A percentile compares a stretch with the other conserved stretches of the same genome.
phyloP scores from a whole-genome alignment of 2,329 filamentous ascomycete species.

The Stenocarpella maydis region DNA sequence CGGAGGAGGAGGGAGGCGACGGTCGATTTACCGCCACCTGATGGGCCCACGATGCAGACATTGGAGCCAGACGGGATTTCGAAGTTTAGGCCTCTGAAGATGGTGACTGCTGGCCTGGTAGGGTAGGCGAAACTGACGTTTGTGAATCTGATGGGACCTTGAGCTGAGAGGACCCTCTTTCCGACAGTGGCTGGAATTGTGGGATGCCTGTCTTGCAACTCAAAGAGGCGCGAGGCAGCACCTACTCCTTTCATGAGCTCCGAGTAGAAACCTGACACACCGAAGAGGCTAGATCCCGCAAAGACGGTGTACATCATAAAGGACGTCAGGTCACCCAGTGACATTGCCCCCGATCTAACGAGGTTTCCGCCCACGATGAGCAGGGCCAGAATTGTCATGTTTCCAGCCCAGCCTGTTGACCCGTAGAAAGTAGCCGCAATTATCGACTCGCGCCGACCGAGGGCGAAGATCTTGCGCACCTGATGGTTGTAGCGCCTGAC shows the following conservation, averaged over 20 bases:
- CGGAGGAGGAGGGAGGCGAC: constrained; percentile 90
- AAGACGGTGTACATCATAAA: constrained; percentile 99
- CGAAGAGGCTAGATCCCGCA: constrained; percentile 85
- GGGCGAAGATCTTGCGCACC: constrained; percentile 87
- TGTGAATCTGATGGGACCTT: constrained; percentile 87
- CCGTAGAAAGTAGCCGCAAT: constrained; percentile 91
- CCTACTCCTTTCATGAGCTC: constrained; percentile 99
- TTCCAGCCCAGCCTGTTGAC: constrained; percentile 88
- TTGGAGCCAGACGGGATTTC: constrained; percentile 93
- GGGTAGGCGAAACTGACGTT: constrained; percentile 91
- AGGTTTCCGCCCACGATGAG: constrained; percentile 91
- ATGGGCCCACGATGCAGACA: constrained; percentile 95
- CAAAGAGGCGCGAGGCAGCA: constrained; percentile 94
- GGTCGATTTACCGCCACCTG: constrained; percentile 94
- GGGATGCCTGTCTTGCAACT: constrained; percentile 89
- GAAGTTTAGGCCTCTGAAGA: constrained; percentile 90
- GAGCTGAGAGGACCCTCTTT: constrained; percentile 78
- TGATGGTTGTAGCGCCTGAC: constrained; percentile 91
- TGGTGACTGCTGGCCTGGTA: constrained; percentile 87
- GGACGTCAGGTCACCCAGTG: constrained; percentile 89
- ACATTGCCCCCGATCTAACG: constrained; percentile 86
- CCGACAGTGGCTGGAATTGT: constrained; percentile 89
- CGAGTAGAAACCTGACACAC: constrained; percentile 94
- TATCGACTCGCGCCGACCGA: constrained; percentile 86
- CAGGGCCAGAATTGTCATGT: constrained; percentile 93